Conservation (phyloP, 2,329 filamentous ascomycete species). For the Diaporthe helianthi region DNA sequence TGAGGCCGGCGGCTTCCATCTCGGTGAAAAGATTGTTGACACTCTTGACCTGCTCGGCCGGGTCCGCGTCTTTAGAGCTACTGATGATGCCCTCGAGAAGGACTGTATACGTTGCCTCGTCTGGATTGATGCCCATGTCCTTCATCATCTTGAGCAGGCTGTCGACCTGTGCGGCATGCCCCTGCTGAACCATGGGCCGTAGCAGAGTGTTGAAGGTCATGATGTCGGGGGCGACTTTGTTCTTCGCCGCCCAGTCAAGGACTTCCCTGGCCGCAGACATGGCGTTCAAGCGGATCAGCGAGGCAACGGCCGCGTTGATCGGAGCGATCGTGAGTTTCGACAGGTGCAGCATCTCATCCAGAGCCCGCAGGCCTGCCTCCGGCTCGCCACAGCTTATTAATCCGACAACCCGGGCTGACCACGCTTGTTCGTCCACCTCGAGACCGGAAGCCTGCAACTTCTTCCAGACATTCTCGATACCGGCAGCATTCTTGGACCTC, state of each 20-base stretch:
- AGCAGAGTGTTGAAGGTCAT: constrained; percentile 75
- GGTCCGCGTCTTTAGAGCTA: constrained; percentile 48
- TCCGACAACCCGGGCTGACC: constrained; percentile 74
- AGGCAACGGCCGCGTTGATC: constrained; percentile 75
- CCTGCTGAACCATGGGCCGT: constrained; percentile 60
- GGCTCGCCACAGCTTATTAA: constrained; percentile 64
- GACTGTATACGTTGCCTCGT: constrained; percentile 76
- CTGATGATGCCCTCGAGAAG: constrained; percentile 67
- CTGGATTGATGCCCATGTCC: constrained; percentile 58
- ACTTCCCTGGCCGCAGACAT: constrained; percentile 58
- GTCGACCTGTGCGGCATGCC: constrained; percentile 55
- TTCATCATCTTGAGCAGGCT: constrained; percentile 67
- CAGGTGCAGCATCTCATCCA: constrained; percentile 69
- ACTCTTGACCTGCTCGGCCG: constrained; percentile 57
- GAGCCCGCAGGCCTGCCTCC: constrained; percentile 64
- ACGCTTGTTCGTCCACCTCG: constrained; percentile 69
- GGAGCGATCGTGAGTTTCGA: constrained; percentile 54
- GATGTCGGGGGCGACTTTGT: constrained; percentile 63
- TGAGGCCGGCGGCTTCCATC: constrained; percentile 63
- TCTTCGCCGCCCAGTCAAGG: constrained; percentile 64
- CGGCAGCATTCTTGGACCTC: constrained; percentile 62
- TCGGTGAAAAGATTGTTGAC: constrained; percentile 63
- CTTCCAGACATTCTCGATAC: constrained; percentile 71
- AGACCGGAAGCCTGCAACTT: constrained; percentile 64
- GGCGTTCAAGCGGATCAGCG: constrained; percentile 60